Percentiles rank a stretch among this genome's conserved stretches.
phyloP scores from a whole-genome alignment of 75 land plant genomes.

The Larix kaempferi region DNA sequence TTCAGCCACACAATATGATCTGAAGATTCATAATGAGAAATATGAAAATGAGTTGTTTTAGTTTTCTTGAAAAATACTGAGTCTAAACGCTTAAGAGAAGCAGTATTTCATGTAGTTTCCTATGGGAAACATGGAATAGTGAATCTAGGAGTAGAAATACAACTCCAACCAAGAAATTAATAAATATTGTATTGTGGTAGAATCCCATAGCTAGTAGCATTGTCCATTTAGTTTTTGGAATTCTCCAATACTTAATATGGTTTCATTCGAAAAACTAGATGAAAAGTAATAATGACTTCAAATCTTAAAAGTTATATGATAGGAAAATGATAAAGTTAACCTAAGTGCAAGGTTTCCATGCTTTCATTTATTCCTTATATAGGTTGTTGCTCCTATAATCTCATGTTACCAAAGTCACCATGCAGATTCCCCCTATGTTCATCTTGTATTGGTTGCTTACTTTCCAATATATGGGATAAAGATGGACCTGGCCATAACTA shows the following conservation, averaged over 20 bases:
- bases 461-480: constrained; percentile 3
- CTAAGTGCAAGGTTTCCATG: constrained; percentile 11
- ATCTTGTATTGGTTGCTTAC: too few relatives aligned
- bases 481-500: constrained; percentile 19
- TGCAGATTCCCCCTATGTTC: too few relatives aligned
- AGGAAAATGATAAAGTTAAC: constrained; percentile 9
- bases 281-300: too few relatives aligned
- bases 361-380: not conserved
- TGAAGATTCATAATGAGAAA: constrained; percentile 17
- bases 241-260: too few relatives aligned
- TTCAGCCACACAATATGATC: constrained; percentile 18
- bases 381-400: too few relatives aligned
- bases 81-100: constrained; percentile 2
- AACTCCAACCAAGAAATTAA: constrained; percentile 3
- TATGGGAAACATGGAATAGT: not conserved
- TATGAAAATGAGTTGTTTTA: constrained; percentile 11
- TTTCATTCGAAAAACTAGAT: too few relatives aligned
- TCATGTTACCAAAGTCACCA: too few relatives aligned
- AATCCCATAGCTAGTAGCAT: constrained; percentile 5
- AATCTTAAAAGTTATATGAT: not conserved
- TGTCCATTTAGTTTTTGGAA: too few relatives aligned
- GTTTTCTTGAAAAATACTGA: constrained; percentile 10
- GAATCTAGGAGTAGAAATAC: not conserved
- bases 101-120: not conserved
- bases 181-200: constrained; percentile 8